Base-by-base conservation (phyloP, 2,329 filamentous ascomycete genomes). In the Fusarium pilosicola region DNA sequence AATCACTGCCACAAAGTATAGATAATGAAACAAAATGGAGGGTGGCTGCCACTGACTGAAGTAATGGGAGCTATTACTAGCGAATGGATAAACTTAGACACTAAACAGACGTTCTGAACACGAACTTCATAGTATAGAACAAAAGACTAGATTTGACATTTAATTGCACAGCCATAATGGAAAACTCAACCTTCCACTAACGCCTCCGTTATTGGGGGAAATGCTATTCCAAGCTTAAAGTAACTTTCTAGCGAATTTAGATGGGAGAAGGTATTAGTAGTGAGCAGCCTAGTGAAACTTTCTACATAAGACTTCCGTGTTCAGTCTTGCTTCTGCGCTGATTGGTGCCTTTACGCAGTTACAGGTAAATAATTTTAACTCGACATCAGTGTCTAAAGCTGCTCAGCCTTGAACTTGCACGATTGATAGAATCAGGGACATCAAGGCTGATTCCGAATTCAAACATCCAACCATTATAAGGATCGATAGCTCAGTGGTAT, bases 401-500 rank as follows among this genome's bases (percentile, higher is more conserved):
- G 5, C 44, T 26, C 12, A 6, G 44, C 13, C 8, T 46, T 46
- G 18, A 18, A 4, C 24, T 26, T 46, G 24, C 9, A 15, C 24
- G 24, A 9, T 20, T 20, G 5, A 0, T 4, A 7, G 8, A 1
- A 7, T 12, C 2, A 0, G 5, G 9, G 10, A 22, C 6, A 36
- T 46, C 0, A 1, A 8, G 12, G 1, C 10, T 12, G 3, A 32
- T 45, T 34, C 7, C 8, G 7, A 18, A 1, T 0, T 0, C 10
- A 3, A 44, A 44, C 1, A 17, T 3, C n/a, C 38, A 38, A 11
- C 4, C 10, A 62, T 17, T 22, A 44, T 7, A 57, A 38, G 59
- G 59, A 62, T 62, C 59, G 59, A 62, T 62, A 62, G 59, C 59
- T 62, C 59, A 62, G 59, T 62, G 59, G 59, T 62, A 62, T 22